Evolutionary conservation across 495 filamentous ascomycete species (phyloP), one percentile per base, ranked within the genome.

Genomic region (Aspergillus baeticus): DNA sequence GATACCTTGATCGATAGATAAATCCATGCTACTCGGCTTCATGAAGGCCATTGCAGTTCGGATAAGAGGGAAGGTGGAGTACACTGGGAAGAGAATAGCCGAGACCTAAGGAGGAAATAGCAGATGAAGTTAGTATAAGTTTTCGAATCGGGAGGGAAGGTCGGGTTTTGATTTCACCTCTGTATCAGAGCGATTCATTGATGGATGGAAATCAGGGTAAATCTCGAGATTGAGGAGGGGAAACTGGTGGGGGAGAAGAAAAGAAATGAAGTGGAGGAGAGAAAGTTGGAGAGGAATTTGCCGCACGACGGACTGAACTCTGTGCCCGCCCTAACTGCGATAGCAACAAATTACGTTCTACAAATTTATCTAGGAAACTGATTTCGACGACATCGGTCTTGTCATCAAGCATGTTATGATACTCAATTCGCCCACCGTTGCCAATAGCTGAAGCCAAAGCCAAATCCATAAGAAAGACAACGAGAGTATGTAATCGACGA

Each of bases 1-100:
- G 69, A 67, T 78, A 77, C 76, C 76, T 77, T 79, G 76, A 79
- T 77, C 73, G 59, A 58, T 54, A 63, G 71, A 76, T 58, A 74
- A 70, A 68, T 62, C 71, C 69, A 68, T 48, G 55, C 71, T 72
- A 77, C 74, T 76, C 54, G 70, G 69, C 62, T 69, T 76, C 72
- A 73, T 74, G 69, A 59, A 75, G 63, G 63, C 65, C 41, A 60
- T 59, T 31, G 54, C 42, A 46, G 51, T 23, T 45, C 45, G 56
- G 58, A 65, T 44, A 45, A 58, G 59, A 68, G 54, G 51, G 56
- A 68, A 68, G 57, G 64, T 10, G 20, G 31, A 48, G 45, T 68
- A 62, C 72, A 71, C 69, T 70, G 46, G 65, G 8, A 46, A 55
- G 38, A 36, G 26, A 44, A 34, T 17, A 31, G 1, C 6, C 43